Conservation (phyloP, 2,329 filamentous ascomycete genomes). For the Cladophialophora exuberans region DNA sequence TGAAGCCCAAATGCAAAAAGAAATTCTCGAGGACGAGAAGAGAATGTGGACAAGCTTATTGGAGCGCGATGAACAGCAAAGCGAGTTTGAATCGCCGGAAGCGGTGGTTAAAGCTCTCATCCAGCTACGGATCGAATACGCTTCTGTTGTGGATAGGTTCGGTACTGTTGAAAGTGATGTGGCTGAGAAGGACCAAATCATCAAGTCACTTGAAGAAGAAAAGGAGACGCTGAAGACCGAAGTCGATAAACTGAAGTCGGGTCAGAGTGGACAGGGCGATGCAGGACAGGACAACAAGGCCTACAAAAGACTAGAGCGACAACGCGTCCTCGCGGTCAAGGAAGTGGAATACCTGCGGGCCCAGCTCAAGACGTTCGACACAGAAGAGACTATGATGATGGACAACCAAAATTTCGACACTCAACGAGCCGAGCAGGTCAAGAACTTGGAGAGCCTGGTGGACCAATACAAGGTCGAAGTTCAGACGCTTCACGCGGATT, state of each 20-base stretch:
- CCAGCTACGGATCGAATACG: constrained; percentile 77
- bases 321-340: constrained; percentile 81
- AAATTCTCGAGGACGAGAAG: constrained; percentile 86
- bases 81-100: constrained; percentile 86
- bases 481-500: constrained; percentile 71
- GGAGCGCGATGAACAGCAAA: constrained; percentile 65
- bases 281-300: constrained; percentile 61
- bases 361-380: constrained; percentile 85
- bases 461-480: constrained; percentile 85
- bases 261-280: constrained; percentile 42
- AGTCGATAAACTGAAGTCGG: constrained; percentile 67
- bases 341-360: constrained; percentile 93
- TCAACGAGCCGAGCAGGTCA: constrained; percentile 69
- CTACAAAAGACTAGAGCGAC: constrained; percentile 77
- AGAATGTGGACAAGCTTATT: constrained; percentile 85
- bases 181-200: constrained; percentile 73
- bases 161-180: constrained; percentile 80
- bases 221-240: constrained; percentile 67
- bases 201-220: constrained; percentile 72
- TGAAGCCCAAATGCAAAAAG: constrained; percentile 79
- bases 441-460: constrained; percentile 81
- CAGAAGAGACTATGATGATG: constrained; percentile 84
- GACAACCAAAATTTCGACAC: constrained; percentile 71
- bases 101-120: constrained; percentile 82
- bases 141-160: constrained; percentile 77